Percentiles rank a stretch among this genome's conserved stretches.
Conservation (phyloP, 441 rosid genomes). For the Jatropha podagrica region DNA sequence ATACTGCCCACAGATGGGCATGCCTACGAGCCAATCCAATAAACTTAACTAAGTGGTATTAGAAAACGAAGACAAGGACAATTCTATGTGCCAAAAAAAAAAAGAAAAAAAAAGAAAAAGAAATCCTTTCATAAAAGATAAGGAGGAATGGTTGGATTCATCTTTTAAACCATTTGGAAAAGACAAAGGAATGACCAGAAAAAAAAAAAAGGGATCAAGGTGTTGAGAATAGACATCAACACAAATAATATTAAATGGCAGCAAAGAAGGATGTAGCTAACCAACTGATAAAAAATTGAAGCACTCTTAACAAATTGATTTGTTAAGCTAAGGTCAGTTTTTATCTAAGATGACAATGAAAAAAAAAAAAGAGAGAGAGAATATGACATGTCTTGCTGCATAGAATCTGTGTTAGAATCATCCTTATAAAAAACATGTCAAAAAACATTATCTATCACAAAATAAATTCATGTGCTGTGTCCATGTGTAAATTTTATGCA, state of each 20-base stretch:
- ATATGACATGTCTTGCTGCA: not conserved
- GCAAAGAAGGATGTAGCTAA: not conserved
- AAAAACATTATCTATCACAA: not conserved
- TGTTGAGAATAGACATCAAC: not conserved
- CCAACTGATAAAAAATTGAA: not conserved
- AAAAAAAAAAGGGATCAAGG: not conserved
- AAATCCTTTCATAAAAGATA: not conserved
- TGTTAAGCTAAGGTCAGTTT: not conserved
- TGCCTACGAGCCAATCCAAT: no score
- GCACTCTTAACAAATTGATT: not conserved
- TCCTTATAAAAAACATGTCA: not conserved
- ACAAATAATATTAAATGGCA: not conserved
- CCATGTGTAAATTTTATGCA: not conserved
- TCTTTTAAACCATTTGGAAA: not conserved
- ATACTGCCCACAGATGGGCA: no score
- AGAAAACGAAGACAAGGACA: not conserved
- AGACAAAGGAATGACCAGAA: not conserved
- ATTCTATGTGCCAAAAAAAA: not conserved
- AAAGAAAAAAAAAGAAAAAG: no score
- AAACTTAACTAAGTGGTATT: not conserved
- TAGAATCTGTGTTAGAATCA: not conserved
- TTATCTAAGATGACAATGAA: constrained; percentile 5
- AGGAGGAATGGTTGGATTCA: not conserved
- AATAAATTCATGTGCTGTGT: not conserved
- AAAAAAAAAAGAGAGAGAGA: no score